These are phyloP conservation scores for Phytophthora nicotianae DNA, from an alignment of 352 stramenopile species.

Conservation along the genomic window DNA sequence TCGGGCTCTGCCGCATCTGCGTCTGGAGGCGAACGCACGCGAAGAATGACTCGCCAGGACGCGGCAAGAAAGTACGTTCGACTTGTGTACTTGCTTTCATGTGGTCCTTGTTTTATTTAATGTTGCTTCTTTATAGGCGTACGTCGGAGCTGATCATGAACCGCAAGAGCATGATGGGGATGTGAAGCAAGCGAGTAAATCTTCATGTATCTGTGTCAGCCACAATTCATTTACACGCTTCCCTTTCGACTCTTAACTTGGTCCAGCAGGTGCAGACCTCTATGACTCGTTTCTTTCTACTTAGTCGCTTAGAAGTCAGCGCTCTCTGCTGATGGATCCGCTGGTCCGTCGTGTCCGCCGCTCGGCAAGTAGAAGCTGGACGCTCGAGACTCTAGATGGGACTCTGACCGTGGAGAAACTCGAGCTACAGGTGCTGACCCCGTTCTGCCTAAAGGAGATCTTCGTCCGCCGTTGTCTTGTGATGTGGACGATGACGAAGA, in stretches of 20 bases:
- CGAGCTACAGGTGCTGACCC: constrained; percentile 20
- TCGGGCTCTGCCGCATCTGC: constrained; percentile 19
- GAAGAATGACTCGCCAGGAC: constrained; percentile 75
- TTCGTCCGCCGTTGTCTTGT: constrained; percentile 17
- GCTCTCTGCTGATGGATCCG: constrained; percentile 53
- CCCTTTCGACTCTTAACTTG: constrained; percentile 15
- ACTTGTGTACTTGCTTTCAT: neutral
- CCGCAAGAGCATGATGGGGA: constrained; percentile 65
- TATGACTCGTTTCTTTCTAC: neutral
- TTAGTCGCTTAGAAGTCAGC: constrained; percentile 64
- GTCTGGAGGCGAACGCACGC: constrained; percentile 42
- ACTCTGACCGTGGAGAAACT: constrained; percentile 23
- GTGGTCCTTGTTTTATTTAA: constrained; percentile 2
- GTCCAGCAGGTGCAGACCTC: neutral
- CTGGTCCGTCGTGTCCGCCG: constrained; percentile 35
- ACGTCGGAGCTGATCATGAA: constrained; percentile 89
- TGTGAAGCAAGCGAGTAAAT: constrained; percentile 14
- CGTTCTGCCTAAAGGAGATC: constrained; percentile 22
- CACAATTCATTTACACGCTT: constrained; percentile 35
- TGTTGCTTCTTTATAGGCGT: constrained; percentile 43
- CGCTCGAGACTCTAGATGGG: constrained; percentile 31
- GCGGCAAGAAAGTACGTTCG: constrained; percentile 73
- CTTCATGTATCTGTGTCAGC: constrained; percentile 20
- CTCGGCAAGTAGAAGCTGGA: constrained; percentile 68
- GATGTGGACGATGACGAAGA: constrained; percentile 9